Percentiles rank a stretch among this genome's conserved stretches.
phyloP scores from a whole-genome alignment of 768 basidiomycete species.

The Dacryopinax spathularia region DNA sequence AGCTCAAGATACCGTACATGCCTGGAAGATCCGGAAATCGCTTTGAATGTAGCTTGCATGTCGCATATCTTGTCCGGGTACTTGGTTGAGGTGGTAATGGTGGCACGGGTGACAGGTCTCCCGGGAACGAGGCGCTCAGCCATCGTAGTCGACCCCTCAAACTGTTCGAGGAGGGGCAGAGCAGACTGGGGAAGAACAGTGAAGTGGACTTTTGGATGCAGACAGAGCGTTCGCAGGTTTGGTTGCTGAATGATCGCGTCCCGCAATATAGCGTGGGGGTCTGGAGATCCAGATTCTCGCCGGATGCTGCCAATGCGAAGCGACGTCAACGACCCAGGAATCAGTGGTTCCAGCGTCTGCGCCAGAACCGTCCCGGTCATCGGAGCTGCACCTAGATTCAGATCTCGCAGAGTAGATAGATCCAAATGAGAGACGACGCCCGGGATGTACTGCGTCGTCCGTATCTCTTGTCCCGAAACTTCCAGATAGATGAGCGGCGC shows the following conservation, averaged over 20 bases:
- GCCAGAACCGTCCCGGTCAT: not conserved
- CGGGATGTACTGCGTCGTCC: not conserved
- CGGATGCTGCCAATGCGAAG: not conserved
- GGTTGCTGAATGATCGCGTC: not conserved
- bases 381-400: not conserved
- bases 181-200: not conserved
- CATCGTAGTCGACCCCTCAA: not conserved
- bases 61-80: not conserved
- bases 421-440: not conserved
- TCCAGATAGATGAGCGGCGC: not conserved
- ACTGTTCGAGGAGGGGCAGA: not conserved
- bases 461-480: not conserved
- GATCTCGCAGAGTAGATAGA: not conserved
- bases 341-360: not conserved
- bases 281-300: not conserved
- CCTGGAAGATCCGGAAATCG: not conserved
- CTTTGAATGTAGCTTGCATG: not conserved
- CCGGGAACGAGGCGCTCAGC: not conserved
- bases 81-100: not conserved
- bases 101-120: not conserved
- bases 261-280: not conserved
- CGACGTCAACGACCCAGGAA: not conserved
- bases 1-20: not conserved
- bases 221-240: not conserved
- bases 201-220: not conserved